Evolutionary conservation across 306 rosid species (phyloP), one percentile per base, ranked within the genome.

Genomic region (Corylus avellana): DNA sequence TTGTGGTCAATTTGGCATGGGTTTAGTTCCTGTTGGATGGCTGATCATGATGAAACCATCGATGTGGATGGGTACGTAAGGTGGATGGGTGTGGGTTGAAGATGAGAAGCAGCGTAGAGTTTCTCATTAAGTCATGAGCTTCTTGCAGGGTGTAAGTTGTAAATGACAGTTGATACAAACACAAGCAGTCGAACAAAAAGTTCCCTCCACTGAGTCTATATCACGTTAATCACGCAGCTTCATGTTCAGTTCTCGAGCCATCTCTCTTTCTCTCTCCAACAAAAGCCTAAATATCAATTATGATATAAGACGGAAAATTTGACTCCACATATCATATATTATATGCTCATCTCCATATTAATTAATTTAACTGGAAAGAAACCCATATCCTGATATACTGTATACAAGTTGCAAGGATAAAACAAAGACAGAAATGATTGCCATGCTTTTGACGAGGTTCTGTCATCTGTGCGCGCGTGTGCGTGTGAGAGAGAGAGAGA

Each of bases 201-300:
- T 87, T 75, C 72, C 77, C 62, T 81, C 69, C 77, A 46, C 86
- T 67, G 53, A 59, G 72, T 77, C 84, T 79, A 37, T 85, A 37
- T 87, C 96, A 89, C 93, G 91, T 89, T 87, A 89, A 84, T 89
- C 93, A 87, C 86, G 90, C 93, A 29, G 18, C 82, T 85, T 85
- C 95, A 56, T 80, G 78, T 59, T 80, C 86, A 47, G 56, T 70
- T 72, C 75, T 49, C 39, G 53, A 50, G 75, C 72, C 82, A 58
- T 73, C 70, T 80, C 75, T 79, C 70, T 57, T 55, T 79, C 49
- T 75, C 77, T 67, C 68, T 64, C 77, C 50, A 47, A 67, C 78
- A 12, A 79, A 61, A 77, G 58, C 27, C 51, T 62, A 29, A 27
- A 5, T 18, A 68, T 63, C 0, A 35, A 25, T 25, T 59, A 58